phyloP scores from a whole-genome alignment of 2,329 filamentous ascomycete species.

The Alternaria conjuncta region DNA sequence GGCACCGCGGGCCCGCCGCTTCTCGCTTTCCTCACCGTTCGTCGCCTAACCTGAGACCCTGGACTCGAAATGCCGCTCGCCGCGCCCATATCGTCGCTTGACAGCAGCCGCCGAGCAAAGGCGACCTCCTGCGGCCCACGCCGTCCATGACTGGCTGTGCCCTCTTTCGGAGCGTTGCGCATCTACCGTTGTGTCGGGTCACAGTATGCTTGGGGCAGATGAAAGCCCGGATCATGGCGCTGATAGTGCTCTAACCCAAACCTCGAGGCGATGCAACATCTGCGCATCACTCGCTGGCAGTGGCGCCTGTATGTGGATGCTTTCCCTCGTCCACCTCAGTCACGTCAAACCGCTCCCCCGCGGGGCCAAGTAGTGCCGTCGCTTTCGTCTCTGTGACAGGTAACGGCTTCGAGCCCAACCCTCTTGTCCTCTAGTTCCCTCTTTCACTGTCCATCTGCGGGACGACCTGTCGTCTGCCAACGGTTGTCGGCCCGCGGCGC shows the following conservation, averaged over 20 bases:
- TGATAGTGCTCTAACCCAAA: constrained; percentile 28
- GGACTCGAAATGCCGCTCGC: constrained; percentile 30
- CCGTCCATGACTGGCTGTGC: constrained; percentile 25
- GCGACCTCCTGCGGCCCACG: constrained; percentile 22
- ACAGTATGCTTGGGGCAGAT: constrained; percentile 26
- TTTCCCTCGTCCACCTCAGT: constrained; percentile 14
- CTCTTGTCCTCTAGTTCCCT: constrained; percentile 20
- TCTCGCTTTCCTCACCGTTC: constrained; percentile 15
- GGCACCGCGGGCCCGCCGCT: constrained; percentile 21
- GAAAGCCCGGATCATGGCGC: constrained; percentile 42
- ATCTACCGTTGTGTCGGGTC: constrained; percentile 41
- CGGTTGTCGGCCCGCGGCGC: constrained; percentile 45
- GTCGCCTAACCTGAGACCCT: constrained; percentile 2
- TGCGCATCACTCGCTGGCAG: constrained; percentile 28
- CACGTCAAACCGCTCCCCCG: constrained; percentile 15
- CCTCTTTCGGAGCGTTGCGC: constrained; percentile 47
- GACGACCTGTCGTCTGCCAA: constrained; percentile 34
- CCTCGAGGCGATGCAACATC: constrained; percentile 36
- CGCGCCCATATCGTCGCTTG: constrained; percentile 16
- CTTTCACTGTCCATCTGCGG: constrained; percentile 25
- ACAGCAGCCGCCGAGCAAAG: constrained; percentile 12
- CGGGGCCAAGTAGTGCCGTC: constrained; percentile 23
- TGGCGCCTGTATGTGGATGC: constrained; percentile 27
- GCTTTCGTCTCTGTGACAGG: constrained; percentile 41
- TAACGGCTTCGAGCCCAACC: constrained; percentile 37